Base-by-base conservation (phyloP, 352 stramenopile species). In the Plasmopara viticola region DNA sequence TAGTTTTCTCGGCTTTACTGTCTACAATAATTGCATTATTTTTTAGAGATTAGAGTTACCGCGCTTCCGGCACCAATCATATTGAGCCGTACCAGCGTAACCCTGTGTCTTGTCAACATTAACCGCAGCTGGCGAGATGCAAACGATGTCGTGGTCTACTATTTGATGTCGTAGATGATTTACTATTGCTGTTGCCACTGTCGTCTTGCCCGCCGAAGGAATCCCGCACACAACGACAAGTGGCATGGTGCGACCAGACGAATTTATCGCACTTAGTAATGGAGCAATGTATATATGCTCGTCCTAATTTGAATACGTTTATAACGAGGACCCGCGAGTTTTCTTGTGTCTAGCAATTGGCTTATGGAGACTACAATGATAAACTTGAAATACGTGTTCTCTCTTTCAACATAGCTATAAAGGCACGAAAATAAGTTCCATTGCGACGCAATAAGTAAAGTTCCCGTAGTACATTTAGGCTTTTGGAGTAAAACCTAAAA, bases 161-260 rank as follows among this genome's bases (percentile, higher is more conserved):
- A 55, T 58, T 40, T 84, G 56, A 15, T 53, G 35, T 29, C 65
- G 64, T 31, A 90, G 53, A 53, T 85, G 70, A 14, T 48, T 46
- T 6, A 71, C 60, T 37, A 92, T 64, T 38, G 67, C 69, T 54
- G 64, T 72, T 38, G 78, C 68, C 9, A 86, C 60, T 39, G 56
- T 65, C 39, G 73, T 80, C 66, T 92, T 92, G 48, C 82, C 82
- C 14, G 77, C 72, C 12, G 68, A 76, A 5, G 79, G 82, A 35
- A 92, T 59, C 1, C 82, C 82, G 45, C 79, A 89, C 48, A 89
- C 55, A 20, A 89, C 64, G 10, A 92, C 79, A 17, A 92, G 74
- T 37, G 82, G 82, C 82, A 92, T 92, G 10, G 29, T 46, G n/a
- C 14, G 10, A 15, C 40, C 5, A 13, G 34, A 35, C 4, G 10